These are phyloP conservation scores for Gonapodya prolifera DNA, from an alignment of 192 early-diverging fungal species.

Conservation along the genomic window DNA sequence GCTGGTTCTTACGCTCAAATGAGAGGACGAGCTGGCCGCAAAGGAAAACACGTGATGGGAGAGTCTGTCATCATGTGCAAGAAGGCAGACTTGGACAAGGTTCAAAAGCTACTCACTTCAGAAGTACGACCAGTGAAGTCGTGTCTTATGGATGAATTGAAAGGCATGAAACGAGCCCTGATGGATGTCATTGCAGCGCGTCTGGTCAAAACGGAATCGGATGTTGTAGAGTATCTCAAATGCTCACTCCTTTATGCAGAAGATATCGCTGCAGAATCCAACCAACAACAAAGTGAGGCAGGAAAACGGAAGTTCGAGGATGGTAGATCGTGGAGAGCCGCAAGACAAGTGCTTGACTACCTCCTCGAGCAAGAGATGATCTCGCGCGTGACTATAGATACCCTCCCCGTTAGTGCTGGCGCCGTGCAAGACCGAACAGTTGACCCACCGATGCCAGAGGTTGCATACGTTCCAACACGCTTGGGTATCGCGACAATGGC, in stretches of 20 bases:
- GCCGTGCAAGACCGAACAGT: neutral
- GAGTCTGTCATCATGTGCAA: constrained; percentile 22
- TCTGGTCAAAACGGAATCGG: constrained; percentile 11
- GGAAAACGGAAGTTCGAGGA: neutral
- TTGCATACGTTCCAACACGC: constrained; percentile 12
- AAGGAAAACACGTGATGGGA: constrained; percentile 21
- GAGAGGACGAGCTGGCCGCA: constrained; percentile 25
- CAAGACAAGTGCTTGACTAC: neutral
- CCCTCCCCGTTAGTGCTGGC: neutral
- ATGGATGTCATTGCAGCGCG: constrained; percentile 24
- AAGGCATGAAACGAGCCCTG: constrained; percentile 27
- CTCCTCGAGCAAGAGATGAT: neutral
- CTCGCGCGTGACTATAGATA: neutral
- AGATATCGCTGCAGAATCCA: neutral
- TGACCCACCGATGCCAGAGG: neutral
- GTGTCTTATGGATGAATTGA: constrained; percentile 16
- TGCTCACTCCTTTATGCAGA: constrained; percentile 11
- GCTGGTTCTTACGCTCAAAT: constrained; percentile 20
- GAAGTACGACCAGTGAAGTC: constrained; percentile 21
- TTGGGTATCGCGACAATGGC: constrained; percentile 18
- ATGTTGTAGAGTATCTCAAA: constrained; percentile 15
- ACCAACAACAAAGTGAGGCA: neutral
- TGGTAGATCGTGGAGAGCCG: neutral
- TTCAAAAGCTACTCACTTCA: constrained; percentile 10
- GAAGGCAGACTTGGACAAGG: constrained; percentile 11